Conservation (phyloP, 2,329 filamentous ascomycete genomes). For the Pseudonectria buxi region DNA sequence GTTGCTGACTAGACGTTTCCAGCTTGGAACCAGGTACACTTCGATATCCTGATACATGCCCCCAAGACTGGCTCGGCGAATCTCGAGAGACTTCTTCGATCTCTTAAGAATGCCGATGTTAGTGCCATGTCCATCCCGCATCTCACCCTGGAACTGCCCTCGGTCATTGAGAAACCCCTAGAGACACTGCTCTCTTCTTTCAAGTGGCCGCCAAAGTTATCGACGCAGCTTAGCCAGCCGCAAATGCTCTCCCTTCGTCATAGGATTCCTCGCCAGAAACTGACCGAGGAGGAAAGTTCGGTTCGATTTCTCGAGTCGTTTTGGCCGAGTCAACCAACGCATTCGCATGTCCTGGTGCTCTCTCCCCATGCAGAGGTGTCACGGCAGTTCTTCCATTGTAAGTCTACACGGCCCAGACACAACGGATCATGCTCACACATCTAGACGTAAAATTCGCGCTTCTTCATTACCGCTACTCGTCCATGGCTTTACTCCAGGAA, state of each 20-base stretch:
- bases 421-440: conserved; percentile 9
- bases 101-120: conserved; percentile 70
- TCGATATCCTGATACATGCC: conserved; percentile 82
- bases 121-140: conserved; percentile 61
- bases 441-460: conserved; percentile 67
- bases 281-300: conserved; percentile 64
- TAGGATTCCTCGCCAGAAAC: conserved; percentile 55
- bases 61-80: conserved; percentile 64
- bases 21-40: conserved; percentile 71
- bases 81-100: conserved; percentile 68
- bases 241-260: conserved; percentile 64
- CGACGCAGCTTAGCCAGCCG: conserved; percentile 33
- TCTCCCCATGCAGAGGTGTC: conserved; percentile 76
- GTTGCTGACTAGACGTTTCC: conserved; percentile 8
- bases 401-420: conserved; percentile 13
- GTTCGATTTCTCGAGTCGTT: conserved; percentile 78
- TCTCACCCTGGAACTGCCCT: conserved; percentile 78
- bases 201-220: conserved; percentile 54
- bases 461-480: conserved; percentile 71
- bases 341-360: conserved; percentile 76
- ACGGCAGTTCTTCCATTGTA: conserved; percentile 74
- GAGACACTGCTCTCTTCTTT: conserved; percentile 57
- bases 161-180: conserved; percentile 58
- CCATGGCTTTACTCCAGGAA: conserved; percentile 33
- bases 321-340: conserved; percentile 60